Base-by-base conservation (phyloP, 352 stramenopile species). In the Phytophthora idaei region DNA sequence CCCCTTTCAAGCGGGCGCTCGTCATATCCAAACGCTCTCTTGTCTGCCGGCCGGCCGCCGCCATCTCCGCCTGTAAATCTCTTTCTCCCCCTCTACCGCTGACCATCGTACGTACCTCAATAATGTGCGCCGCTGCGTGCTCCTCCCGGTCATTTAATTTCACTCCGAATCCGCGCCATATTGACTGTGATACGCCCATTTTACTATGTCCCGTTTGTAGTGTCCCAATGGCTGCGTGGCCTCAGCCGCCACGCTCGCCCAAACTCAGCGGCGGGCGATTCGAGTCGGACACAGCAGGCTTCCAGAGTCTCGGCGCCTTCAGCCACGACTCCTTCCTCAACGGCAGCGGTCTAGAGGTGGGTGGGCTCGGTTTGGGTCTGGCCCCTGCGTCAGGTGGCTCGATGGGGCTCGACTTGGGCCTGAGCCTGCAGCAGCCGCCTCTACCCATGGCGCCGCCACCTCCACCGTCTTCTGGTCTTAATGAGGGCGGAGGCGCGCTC, bases 181-280 rank as follows among this genome's bases (percentile, higher is more conserved):
- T 39, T 57, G 9, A n/a, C 32, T 31, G 28, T 46, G 29, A 8
- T 34, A 52, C 28, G 6, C 29, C 11, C 4, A 8, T 52, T 49
- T 52, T 74, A 67, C 32, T 59, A 27, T 71, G 56, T 75, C 67
- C 57, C 46, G 42, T 64, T 50, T 42, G 49, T 62, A 75, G 67
- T 71, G 56, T 64, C 67, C 51, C 56, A 61, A 77, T 77, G 70
- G 65, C 56, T n/a, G 56, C 52, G 36, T 77, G 70, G 70, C 65
- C 65, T 7, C 56, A 74, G 52, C 67, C 70, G 10, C 70, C 70
- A 53, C 65, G 66, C 36, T 74, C 70, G 14, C 61, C 60, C 12
- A 67, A 59, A 57, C 21, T n/a, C 8, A 41, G 34, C 41, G 27
- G 12, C 21, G 71, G 67, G 17, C 70, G 29, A 11, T 72, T 72